Percentiles rank a stretch among this genome's conserved stretches.
These are phyloP conservation scores for Leishmania tropica DNA, from an alignment of 208 protist species.

Conservation along the genomic window DNA sequence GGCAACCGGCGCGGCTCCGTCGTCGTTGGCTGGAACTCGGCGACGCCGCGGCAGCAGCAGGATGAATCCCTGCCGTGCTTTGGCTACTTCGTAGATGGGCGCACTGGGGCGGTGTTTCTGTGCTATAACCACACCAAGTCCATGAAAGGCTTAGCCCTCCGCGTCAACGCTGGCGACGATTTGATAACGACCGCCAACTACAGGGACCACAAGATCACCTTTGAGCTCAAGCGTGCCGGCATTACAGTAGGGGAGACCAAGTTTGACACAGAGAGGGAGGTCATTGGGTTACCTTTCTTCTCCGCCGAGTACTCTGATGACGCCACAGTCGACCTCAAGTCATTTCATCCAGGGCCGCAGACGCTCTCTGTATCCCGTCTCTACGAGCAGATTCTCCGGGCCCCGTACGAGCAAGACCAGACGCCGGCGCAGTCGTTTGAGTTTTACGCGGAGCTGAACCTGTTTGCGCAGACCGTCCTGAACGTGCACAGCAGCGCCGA, in stretches of 20 bases:
- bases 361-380: constrained; percentile 52
- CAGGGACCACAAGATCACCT: constrained; percentile 52
- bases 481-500: constrained; percentile 21
- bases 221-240: constrained; percentile 60
- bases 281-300: constrained; percentile 69
- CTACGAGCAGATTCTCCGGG: constrained; percentile 51
- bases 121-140: constrained; percentile 47
- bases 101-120: constrained; percentile 70
- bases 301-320: constrained; percentile 58
- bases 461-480: constrained; percentile 61
- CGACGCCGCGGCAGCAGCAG: constrained; percentile 35
- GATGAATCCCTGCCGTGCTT: constrained; percentile 56
- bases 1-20: constrained; percentile 63
- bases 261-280: constrained; percentile 53
- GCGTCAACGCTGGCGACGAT: constrained; percentile 55
- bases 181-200: constrained; percentile 72
- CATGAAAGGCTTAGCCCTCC: constrained; percentile 37
- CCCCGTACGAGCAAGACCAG: constrained; percentile 32
- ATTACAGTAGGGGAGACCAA: constrained; percentile 56
- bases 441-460: constrained; percentile 86
- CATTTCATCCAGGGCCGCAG: constrained; percentile 38
- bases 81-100: constrained; percentile 73
- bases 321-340: constrained; percentile 48
- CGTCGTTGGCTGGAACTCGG: constrained; percentile 77
- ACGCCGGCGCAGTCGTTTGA: constrained; percentile 47